Evolutionary conservation across 108 stramenopile genomes (phyloP), one percentile per base, ranked within the genome.

Genomic region (Conticribra weissflogii): DNA sequence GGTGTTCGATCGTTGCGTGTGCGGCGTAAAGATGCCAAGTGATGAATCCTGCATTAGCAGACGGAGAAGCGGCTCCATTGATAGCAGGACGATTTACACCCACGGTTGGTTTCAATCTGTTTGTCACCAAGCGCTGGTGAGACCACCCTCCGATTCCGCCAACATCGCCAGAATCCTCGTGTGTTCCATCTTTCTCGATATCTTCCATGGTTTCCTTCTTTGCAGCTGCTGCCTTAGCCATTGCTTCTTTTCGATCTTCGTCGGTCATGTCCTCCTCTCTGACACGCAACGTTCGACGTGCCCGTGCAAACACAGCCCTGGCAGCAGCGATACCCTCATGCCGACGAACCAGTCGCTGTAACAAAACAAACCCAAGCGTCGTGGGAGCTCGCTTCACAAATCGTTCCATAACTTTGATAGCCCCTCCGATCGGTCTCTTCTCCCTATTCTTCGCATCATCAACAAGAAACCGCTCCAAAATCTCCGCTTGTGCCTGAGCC

Each of bases 11-110:
- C 15, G 82, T 83, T 4, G 93, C 93, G 65, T 94, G 93, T 22
- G 85, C 64, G 2, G 88, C 84, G 64, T 91, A 94, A 17, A 94
- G 78, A 31, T 94, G 93, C 89, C 89, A 91, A 8, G 93, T 94
- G 29, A 94, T 87, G 33, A 69, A 83, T 19, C 72, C 76, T 23
- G 60, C 62, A 58, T 63, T 66, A 12, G 44, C 36, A 23, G 18
- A 41, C 21, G 54, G 46, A 3, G 33, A 2, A 49, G 19, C 41
- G 21, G 25, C 50, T 27, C 16, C 44, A 56, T 62, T 45, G 50
- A 44, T 66, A 3, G n/a, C 23, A 32, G 15, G 14, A 27, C 50
- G 5, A 3, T 51, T 51, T 16, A 60, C 31, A 12, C 84, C 85
- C 28, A 81, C 72, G 21, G 59, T 29, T 45, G 74, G 63, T 59